Evolutionary conservation across 2,329 filamentous ascomycete species (phyloP).

Genomic region (Aspergillus japonicus): DNA sequence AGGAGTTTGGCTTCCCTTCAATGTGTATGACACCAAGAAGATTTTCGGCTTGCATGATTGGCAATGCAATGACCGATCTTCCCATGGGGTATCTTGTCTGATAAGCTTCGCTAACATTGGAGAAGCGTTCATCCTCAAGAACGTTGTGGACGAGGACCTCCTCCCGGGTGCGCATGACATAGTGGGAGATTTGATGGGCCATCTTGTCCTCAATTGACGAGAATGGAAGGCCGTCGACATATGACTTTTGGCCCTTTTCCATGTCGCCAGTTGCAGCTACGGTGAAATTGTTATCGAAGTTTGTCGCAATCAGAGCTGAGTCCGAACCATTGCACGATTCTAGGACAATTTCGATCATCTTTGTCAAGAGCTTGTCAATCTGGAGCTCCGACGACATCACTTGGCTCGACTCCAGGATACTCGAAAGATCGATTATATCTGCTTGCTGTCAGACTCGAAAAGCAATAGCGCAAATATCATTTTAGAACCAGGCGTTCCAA

Average conservation of each 20-base stretch:
- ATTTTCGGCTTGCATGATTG: slow-evolving; percentile 60
- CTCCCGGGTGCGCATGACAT: slow-evolving; percentile 62
- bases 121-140: slow-evolving; percentile 64
- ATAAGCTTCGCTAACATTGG: slow-evolving; percentile 59
- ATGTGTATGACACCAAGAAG: slow-evolving; percentile 62
- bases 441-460: slow-evolving; percentile 42
- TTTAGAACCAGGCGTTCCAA: background rate
- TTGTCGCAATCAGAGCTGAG: slow-evolving; percentile 60
- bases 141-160: slow-evolving; percentile 64
- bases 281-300: slow-evolving; percentile 59
- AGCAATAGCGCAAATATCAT: background rate
- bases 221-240: slow-evolving; percentile 55
- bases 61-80: slow-evolving; percentile 61
- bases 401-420: slow-evolving; percentile 64
- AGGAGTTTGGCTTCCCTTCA: slow-evolving; percentile 62
- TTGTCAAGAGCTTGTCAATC: slow-evolving; percentile 61
- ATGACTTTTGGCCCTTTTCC: slow-evolving; percentile 55
- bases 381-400: slow-evolving; percentile 65
- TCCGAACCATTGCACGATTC: slow-evolving; percentile 63
- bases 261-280: slow-evolving; percentile 61
- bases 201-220: slow-evolving; percentile 59
- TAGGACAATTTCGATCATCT: slow-evolving; percentile 64
- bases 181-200: slow-evolving; percentile 61
- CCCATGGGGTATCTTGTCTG: slow-evolving; percentile 56
- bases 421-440: slow-evolving; percentile 64